Percentiles rank a stretch among this genome's conserved stretches.
Conservation (phyloP, 1,284 basidiomycete genomes). For the Marasmius fiardii region DNA sequence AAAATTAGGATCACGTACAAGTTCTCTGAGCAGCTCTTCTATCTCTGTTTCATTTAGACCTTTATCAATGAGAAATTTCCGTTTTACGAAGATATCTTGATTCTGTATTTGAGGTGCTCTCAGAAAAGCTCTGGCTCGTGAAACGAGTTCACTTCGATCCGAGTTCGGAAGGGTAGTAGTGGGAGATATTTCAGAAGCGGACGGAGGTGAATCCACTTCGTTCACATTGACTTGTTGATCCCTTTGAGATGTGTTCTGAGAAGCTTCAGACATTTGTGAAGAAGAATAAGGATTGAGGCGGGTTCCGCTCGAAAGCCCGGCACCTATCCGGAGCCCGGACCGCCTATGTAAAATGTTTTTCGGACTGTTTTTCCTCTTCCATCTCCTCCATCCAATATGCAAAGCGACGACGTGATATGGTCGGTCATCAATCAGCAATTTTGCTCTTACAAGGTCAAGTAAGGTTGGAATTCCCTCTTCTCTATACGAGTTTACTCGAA, state of each 20-base stretch:
- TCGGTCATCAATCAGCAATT: constrained; percentile 91
- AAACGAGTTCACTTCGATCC: constrained; percentile 44
- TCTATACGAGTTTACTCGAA: constrained; percentile 6
- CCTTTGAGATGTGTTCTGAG: no score
- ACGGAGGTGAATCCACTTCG: no score
- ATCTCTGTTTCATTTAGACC: constrained; percentile 64
- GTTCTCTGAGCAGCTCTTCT: constrained; percentile 51
- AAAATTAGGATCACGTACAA: constrained; percentile 35
- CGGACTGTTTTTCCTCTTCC: no score
- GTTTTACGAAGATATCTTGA: constrained; percentile 55
- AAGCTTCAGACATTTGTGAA: not conserved
- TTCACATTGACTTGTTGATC: no score
- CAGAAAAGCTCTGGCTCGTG: constrained; percentile 61
- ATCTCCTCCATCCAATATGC: no score
- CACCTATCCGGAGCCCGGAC: not conserved
- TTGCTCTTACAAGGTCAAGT: constrained; percentile 99
- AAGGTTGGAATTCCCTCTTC: constrained; percentile 30
- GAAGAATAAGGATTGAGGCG: no score
- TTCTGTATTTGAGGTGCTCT: constrained; percentile 58
- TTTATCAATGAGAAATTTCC: constrained; percentile 67
- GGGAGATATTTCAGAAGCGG: no score
- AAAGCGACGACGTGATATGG: constrained; percentile 97
- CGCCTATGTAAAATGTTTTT: not conserved
- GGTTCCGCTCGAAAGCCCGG: no score
- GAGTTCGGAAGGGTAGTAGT: not conserved